Percentiles rank a stretch among this genome's conserved stretches.
Evolutionary conservation across 805 yeast species (phyloP).

Genomic region (Nakazawaea molendinolei): DNA sequence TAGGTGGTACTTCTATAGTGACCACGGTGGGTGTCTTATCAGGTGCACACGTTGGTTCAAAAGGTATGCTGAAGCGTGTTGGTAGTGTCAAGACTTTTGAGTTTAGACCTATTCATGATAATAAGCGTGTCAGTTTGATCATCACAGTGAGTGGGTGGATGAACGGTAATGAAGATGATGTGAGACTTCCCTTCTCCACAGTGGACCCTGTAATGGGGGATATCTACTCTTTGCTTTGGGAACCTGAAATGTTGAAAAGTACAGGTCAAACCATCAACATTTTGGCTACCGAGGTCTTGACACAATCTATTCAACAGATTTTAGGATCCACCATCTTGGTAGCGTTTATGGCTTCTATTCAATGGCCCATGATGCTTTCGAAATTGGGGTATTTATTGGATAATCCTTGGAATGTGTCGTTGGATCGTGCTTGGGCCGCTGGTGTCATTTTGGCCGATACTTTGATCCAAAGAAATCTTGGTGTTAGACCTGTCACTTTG

Average conservation of each 20-base stretch:
- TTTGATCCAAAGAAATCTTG: slow-evolving; percentile 76
- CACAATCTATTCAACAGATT: slow-evolving; percentile 92
- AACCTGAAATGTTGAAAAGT: slow-evolving; percentile 93
- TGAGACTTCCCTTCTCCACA: slow-evolving; percentile 90
- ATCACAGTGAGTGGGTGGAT: slow-evolving; percentile 97
- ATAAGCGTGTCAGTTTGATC: slow-evolving; percentile 78
- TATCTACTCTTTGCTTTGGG: slow-evolving; percentile 87
- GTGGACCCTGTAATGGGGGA: slow-evolving; percentile 99
- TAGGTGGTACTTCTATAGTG: slow-evolving; percentile 92
- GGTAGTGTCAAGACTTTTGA: slow-evolving; percentile 94
- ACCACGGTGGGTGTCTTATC: slow-evolving; percentile 87
- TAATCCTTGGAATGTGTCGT: slow-evolving; percentile 96
- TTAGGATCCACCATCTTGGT: slow-evolving; percentile 86
- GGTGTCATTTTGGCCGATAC: slow-evolving; percentile 91
- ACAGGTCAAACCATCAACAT: slow-evolving; percentile 95
- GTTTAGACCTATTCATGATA: slow-evolving; percentile 86
- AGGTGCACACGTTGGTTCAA: slow-evolving; percentile 84
- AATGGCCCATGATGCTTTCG: slow-evolving; percentile 85
- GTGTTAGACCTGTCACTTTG: slow-evolving; percentile 85
- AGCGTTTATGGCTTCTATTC: slow-evolving; percentile 88
- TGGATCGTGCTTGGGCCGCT: slow-evolving; percentile 96
- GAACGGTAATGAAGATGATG: slow-evolving; percentile 92
- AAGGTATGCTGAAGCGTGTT: slow-evolving; percentile 79
- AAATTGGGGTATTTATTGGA: slow-evolving; percentile 85
- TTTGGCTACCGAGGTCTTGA: slow-evolving; percentile 86